Base-by-base conservation (phyloP, 768 basidiomycete genomes). In the Pulveroboletus sp. region DNA sequence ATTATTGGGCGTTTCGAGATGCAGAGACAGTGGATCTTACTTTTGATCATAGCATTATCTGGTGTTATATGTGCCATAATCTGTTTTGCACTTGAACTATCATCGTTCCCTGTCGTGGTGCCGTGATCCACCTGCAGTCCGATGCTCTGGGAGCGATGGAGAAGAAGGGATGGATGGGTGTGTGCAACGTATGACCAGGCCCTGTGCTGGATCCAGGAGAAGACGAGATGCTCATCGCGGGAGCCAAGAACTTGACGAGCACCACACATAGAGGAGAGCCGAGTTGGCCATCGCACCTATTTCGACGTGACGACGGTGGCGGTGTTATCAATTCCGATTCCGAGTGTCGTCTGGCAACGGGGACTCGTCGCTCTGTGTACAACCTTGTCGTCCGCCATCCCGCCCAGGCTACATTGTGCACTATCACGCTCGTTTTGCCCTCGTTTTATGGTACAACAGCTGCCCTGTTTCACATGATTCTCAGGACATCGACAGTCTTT, bases 401-500 rank as follows among this genome's bases (percentile, higher is more conserved):
- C 31, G n/a, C 28, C 35, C 35, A 51, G 43, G 51, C 54, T 55
- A 55, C 44, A 52, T 32, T 49, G 56, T 49, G 43, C 43, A 49
- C 48, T 43, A 49, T 48, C 27, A 48, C 24, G 2, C 8, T 28
- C 27, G 27, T 28, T 28, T 28, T 39, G 41, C 64, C 46, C 47
- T 69, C 66, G 31, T 61, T 63, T 44, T 10, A 49, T 49, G 43
- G 47, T 42, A 47, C 32, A 38, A 14, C 38, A 8, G 7, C 12
- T 18, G n/a, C 33, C 37, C 44, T 46, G 37, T 36, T 24, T n/a
- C n/a, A 58, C 43, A 62, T 64, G 61, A 14, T 42, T 21, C 8
- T 42, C 55, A 57, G 52, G 49, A 27, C 61, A 69, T 48, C 62
- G 56, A 41, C 54, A 67, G 46, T 61, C 70, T 44, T 64, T 62